A percentile compares a stretch with the other conserved stretches of the same genome.
Conservation (phyloP, 2,329 filamentous ascomycete species). For the Alternaria sp. region DNA sequence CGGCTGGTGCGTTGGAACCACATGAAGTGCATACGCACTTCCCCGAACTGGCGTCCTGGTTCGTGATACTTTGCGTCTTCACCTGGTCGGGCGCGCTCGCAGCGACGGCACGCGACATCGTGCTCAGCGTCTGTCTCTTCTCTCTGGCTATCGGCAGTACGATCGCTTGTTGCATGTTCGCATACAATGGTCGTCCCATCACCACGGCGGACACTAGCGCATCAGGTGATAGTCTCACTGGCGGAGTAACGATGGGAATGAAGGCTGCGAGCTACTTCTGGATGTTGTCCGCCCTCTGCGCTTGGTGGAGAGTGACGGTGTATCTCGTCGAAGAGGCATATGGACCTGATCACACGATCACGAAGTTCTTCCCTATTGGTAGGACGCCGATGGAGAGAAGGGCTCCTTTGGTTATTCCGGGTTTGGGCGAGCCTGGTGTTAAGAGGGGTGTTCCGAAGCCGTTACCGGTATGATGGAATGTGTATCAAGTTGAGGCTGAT, state of each 20-base stretch:
- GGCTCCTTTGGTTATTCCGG: conserved; percentile 9
- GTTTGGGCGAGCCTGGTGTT: conserved; percentile 12
- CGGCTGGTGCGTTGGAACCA: neutral
- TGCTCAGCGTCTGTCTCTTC: neutral
- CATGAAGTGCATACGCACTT: neutral
- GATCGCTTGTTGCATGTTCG: neutral
- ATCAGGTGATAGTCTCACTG: neutral
- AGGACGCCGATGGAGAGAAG: conserved; percentile 12
- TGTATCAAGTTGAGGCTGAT: neutral
- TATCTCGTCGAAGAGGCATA: conserved; percentile 1
- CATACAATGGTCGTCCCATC: neutral
- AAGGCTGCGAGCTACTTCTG: neutral
- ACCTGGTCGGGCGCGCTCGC: neutral
- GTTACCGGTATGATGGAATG: neutral
- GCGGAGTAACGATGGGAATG: neutral
- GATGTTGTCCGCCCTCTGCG: neutral
- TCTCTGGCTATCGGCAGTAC: neutral
- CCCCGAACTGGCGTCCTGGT: neutral
- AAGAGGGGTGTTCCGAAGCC: conserved; percentile 15
- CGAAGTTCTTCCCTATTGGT: conserved; percentile 9
- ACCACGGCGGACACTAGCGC: neutral
- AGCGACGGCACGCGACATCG: neutral
- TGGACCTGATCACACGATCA: conserved; percentile 1
- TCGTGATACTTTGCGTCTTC: neutral
- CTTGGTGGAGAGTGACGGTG: neutral